Evolutionary conservation across 768 basidiomycete genomes (phyloP), one percentile per base, ranked within the genome.

Genomic region (Cyclocybe cylindracea): DNA sequence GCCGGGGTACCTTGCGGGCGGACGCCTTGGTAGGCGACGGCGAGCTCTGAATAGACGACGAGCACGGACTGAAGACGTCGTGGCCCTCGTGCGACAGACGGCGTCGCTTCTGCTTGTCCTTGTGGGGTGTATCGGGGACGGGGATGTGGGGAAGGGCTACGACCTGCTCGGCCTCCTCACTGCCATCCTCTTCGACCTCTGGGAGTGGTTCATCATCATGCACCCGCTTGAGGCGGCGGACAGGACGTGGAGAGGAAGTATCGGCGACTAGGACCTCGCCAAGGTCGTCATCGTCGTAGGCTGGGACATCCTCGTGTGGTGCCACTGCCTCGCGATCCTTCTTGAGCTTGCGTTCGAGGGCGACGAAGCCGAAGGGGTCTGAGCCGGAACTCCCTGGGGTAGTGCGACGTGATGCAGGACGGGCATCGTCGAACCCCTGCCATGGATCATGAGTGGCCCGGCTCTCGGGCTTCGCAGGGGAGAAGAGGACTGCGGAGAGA

Each of bases 341-440:
- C 57, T 78, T 80, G 54, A 83, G 61, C 44, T 74, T 78, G 45
- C 70, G 72, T 61, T 84, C 82, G 0, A 80, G 72, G 13, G 81
- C 78, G 32, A 81, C 68, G 54, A 84, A 83, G 0, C 82, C 83
- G 53, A 84, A 84, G 0, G 81, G 82, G 53, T 84, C 82, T 0
- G 79, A 79, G 32, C 57, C 64, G 7, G 61, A 56, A 19, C 55
- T 56, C 5, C 44, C 41, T 5, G 43, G 14, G 10, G 33, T 48
- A 8, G 44, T 50, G 32, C 58, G 64, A n/a, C 53, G 39, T 3
- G 58, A 56, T 19, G 51, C 53, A 7, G 51, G 37, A 7, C 50
- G 53, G 3, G 51, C 51, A 29, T 48, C 38, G 44, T 65, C 64
- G 36, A 63, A 60, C 39, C 60, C 60, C 36, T 58, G 35, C 66